Conservation (phyloP, 148 eudicot genomes). For the Vaccinium darrowii region DNA sequence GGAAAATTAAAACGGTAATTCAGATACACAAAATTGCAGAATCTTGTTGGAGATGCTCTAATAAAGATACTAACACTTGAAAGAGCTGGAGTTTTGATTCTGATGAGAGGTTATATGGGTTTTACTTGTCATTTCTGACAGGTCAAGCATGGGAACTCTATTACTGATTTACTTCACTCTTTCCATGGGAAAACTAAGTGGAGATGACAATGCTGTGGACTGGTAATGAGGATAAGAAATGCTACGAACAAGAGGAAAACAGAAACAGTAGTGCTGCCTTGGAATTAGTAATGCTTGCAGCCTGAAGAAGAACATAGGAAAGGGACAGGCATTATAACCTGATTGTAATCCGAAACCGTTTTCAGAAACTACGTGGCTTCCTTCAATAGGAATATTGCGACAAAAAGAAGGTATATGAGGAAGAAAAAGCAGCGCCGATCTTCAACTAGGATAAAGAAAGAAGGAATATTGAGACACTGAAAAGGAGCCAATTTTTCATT, state of each 20-base stretch:
- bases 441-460: background rate
- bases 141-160: slow-evolving; percentile 80
- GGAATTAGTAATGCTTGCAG: background rate
- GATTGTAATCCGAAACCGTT: background rate
- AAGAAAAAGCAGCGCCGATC: background rate
- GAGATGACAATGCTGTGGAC: slow-evolving; percentile 31
- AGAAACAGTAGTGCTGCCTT: slow-evolving; percentile 12
- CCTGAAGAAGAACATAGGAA: background rate
- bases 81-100: background rate
- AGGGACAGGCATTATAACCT: background rate
- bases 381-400: background rate
- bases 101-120: background rate
- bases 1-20: background rate
- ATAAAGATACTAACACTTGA: background rate
- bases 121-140: slow-evolving; percentile 25
- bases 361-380: background rate
- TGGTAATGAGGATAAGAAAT: slow-evolving; percentile 24
- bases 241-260: background rate
- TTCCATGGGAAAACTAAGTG: slow-evolving; percentile 38
- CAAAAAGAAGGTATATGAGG: background rate
- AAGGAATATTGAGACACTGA: background rate
- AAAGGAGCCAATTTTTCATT: background rate
- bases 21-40: background rate
- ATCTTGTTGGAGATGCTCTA: background rate
- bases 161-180: slow-evolving; percentile 76